phyloP scores from a whole-genome alignment of 148 eudicot species.

The Cornus suecica region DNA sequence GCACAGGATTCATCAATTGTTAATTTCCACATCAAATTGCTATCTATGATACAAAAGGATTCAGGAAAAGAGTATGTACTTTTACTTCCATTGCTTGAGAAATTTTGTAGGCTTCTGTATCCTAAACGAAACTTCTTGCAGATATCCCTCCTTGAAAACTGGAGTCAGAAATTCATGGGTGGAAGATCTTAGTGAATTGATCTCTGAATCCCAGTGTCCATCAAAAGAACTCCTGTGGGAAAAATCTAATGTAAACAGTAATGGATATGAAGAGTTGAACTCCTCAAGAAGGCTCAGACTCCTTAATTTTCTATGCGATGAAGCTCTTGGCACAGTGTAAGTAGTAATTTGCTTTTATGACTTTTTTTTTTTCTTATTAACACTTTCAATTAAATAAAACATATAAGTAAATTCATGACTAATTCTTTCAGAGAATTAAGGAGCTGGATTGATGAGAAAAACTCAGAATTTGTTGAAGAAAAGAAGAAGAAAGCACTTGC shows the following conservation, averaged over 20 bases:
- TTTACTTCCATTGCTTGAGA: neutral
- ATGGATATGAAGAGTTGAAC: slow-evolving; percentile 17
- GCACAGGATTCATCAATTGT: slow-evolving; percentile 9
- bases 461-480: slow-evolving; percentile 15
- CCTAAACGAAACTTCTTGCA: neutral
- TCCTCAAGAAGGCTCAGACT: slow-evolving; percentile 24
- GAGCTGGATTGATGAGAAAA: slow-evolving; percentile 22
- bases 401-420: neutral
- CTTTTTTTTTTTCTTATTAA: slow-evolving; percentile 6
- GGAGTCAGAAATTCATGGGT: slow-evolving; percentile 20
- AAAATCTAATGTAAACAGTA: neutral
- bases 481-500: slow-evolving; percentile 8
- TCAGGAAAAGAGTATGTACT: slow-evolving; percentile 18
- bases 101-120: neutral
- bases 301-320: slow-evolving; percentile 30
- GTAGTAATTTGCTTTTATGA: neutral
- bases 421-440: slow-evolving; percentile 20
- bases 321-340: slow-evolving; percentile 31
- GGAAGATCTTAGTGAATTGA: slow-evolving; percentile 14
- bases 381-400: neutral
- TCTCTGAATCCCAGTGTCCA: slow-evolving; percentile 10
- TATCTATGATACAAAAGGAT: slow-evolving; percentile 23
- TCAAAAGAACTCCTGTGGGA: slow-evolving; percentile 18
- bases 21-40: slow-evolving; percentile 25
- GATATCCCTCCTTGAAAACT: slow-evolving; percentile 11